Base-by-base conservation (phyloP, 1,284 basidiomycete genomes). In the Sanguinoderma infundibulare region DNA sequence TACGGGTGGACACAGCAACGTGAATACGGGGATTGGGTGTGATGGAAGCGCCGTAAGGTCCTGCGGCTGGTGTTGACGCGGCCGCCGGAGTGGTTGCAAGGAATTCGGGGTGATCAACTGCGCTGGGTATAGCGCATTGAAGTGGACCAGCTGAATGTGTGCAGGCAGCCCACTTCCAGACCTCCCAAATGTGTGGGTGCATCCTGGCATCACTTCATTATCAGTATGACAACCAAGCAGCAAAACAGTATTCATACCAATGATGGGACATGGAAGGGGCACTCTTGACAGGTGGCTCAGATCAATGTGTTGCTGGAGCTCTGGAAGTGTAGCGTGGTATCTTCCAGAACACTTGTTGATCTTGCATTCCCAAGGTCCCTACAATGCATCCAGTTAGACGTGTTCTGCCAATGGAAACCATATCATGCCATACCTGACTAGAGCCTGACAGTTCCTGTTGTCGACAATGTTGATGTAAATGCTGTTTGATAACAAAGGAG, bases 291-390 rank as follows among this genome's bases (percentile, higher is more conserved):
- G 44, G 52, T 72, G 71, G 47, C 65, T 69, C 4, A 62, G 54
- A 22, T 65, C 56, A 8, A 71, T 44, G 34, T 72, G 71, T n/a
- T 62, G 35, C 28, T 56, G 39, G n/a, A 72, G 60, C 17, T 67
- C 69, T 42, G 39, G 17, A 7, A 63, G 28, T 20, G 56, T 64
- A 28, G 30, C 40, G 44, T 70, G 68, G n/a, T 53, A 54, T 34
- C 62, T 64, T 20, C 59, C 67, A 30, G 68, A 56, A 53, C 70
- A 72, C 28, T 55, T 60, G 15, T 50, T 57, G 47, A 64, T 54
- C 24, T 54, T 50, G 59, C 70, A 72, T 22, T 66, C 54, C 47
- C 57, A 64, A 60, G 85, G 8, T 26, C 54, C 59, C 53, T 67
- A 55, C 30, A 22, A 55, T 17, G 8, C 14, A 46, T 15, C 14